phyloP scores from a whole-genome alignment of 2,329 filamentous ascomycete species.

The Intubia oerlemansii region DNA sequence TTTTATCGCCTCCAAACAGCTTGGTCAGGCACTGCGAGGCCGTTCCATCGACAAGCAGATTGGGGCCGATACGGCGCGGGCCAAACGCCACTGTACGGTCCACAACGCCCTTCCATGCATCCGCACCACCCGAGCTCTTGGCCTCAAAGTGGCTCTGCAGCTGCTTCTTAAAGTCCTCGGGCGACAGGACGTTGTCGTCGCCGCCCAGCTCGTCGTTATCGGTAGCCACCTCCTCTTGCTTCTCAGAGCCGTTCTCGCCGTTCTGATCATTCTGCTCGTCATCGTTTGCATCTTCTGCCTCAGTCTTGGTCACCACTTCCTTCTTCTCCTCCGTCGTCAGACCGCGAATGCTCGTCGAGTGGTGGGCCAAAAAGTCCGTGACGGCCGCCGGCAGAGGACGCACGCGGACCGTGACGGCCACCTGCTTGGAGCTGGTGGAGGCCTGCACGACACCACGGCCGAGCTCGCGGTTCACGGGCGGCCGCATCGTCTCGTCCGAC shows the following conservation, averaged over 20 bases:
- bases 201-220: slow-evolving; percentile 32
- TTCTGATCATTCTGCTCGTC: background rate
- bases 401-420: slow-evolving; percentile 56
- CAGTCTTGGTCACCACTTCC: slow-evolving; percentile 9
- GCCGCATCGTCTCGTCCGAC: slow-evolving; percentile 74
- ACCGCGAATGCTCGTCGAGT: slow-evolving; percentile 47
- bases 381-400: slow-evolving; percentile 57
- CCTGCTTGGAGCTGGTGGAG: slow-evolving; percentile 66
- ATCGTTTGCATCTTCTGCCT: background rate
- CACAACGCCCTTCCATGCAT: slow-evolving; percentile 56
- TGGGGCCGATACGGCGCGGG: slow-evolving; percentile 65
- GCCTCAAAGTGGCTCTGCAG: slow-evolving; percentile 44
- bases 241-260: slow-evolving; percentile 19
- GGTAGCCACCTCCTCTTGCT: too few species aligned
- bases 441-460: slow-evolving; percentile 62
- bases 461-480: slow-evolving; percentile 65
- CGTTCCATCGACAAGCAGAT: slow-evolving; percentile 73
- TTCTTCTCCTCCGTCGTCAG: slow-evolving; percentile 14
- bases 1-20: slow-evolving; percentile 29
- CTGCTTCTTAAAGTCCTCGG: slow-evolving; percentile 56
- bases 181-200: slow-evolving; percentile 41
- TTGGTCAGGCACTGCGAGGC: slow-evolving; percentile 47
- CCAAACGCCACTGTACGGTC: slow-evolving; percentile 82
- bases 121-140: slow-evolving; percentile 29
- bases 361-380: slow-evolving; percentile 69